Evolutionary conservation across 2,329 filamentous ascomycete species (phyloP).

Genomic region (Dothideomycetes sp.): DNA sequence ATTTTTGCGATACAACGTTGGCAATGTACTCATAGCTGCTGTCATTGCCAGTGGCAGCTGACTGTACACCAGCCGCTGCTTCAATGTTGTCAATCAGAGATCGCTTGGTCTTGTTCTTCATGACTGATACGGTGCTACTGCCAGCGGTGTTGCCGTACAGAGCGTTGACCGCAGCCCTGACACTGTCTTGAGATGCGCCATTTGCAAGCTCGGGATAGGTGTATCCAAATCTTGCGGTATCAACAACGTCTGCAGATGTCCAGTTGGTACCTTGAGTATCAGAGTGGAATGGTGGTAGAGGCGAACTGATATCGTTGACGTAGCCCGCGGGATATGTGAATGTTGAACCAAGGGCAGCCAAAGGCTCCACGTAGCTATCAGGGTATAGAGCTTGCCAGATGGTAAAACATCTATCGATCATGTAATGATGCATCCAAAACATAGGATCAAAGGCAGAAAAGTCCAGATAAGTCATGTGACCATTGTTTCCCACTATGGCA

Average conservation of each 20-base stretch:
- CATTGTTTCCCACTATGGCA: constrained; percentile 44
- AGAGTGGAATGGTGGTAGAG: constrained; percentile 57
- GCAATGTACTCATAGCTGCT: constrained; percentile 50
- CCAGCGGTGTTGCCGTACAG: constrained; percentile 43
- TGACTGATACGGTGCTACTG: constrained; percentile 7
- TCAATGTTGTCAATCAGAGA: not conserved
- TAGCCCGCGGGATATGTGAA: constrained; percentile 49
- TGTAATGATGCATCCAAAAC: constrained; percentile 66
- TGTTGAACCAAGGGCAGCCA: constrained; percentile 41
- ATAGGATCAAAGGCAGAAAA: constrained; percentile 70
- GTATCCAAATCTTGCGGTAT: constrained; percentile 56
- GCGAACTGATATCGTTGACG: constrained; percentile 21
- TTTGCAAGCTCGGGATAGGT: constrained; percentile 56
- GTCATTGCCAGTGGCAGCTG: not conserved
- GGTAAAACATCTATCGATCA: constrained; percentile 63
- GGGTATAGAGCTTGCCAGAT: constrained; percentile 70
- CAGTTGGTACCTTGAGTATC: constrained; percentile 51
- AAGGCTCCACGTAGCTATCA: constrained; percentile 51
- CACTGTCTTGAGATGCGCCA: constrained; percentile 27
- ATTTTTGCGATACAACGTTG: constrained; percentile 52
- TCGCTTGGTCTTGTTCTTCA: constrained; percentile 1
- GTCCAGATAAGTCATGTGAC: constrained; percentile 60
- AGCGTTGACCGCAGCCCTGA: constrained; percentile 45
- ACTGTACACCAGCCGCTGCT: not conserved
- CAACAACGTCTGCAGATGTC: constrained; percentile 52